Conservation (phyloP, 352 stramenopile genomes). For the Globisporangium mamillatum region DNA sequence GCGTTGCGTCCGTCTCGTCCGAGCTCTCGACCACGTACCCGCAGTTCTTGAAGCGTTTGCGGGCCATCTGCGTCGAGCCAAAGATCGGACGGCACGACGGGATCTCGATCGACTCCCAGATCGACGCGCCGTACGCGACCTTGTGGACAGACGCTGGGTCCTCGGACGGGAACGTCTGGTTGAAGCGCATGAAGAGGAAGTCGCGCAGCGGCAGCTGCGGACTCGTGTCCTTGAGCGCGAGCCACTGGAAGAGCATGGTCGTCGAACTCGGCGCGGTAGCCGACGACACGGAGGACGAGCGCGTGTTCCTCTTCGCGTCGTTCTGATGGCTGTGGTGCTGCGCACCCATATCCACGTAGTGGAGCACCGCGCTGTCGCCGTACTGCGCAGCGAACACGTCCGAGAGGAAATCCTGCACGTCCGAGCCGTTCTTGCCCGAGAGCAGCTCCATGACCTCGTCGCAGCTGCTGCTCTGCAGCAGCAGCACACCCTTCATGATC, state of each 20-base stretch:
- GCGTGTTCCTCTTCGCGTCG: not conserved
- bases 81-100: constrained; percentile 50
- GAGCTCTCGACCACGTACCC: constrained; percentile 78
- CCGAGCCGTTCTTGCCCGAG: constrained; percentile 32
- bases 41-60: constrained; percentile 49
- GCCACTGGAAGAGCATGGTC: constrained; percentile 59
- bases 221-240: constrained; percentile 61
- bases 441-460: constrained; percentile 69
- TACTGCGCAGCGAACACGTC: constrained; percentile 60
- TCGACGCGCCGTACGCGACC: constrained; percentile 50
- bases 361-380: constrained; percentile 50
- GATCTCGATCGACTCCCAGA: constrained; percentile 69
- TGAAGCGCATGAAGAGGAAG: constrained; percentile 82
- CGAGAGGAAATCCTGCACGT: constrained; percentile 50
- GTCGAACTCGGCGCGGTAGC: constrained; percentile 20
- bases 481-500: constrained; percentile 68
- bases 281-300: constrained; percentile 12
- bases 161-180: constrained; percentile 48
- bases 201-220: constrained; percentile 58
- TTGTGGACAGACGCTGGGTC: constrained; percentile 25
- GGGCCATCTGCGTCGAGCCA: constrained; percentile 41
- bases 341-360: constrained; percentile 41
- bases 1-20: constrained; percentile 55
- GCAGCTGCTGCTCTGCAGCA: constrained; percentile 65
- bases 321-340: constrained; percentile 15